Percentiles rank a stretch among this genome's conserved stretches.
Evolutionary conservation across 306 rosid genomes (phyloP).

Genomic region (Quercus cerris): DNA sequence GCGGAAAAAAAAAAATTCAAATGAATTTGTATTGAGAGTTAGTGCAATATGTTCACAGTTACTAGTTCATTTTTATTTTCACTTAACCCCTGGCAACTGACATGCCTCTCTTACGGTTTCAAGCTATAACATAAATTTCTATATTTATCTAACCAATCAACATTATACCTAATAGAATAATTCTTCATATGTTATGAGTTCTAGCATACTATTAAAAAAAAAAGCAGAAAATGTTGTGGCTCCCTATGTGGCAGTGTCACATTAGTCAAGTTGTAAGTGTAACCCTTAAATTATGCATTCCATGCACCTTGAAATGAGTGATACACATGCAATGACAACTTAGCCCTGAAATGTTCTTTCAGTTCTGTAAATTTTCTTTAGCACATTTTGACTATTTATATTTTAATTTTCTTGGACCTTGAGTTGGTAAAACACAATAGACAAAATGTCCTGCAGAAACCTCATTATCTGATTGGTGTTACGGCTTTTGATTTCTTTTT

Average conservation of each 20-base stretch:
- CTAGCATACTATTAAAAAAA: neutral
- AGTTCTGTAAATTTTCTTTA: neutral
- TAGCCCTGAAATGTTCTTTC: neutral
- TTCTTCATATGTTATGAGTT: neutral
- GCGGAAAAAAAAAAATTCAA: neutral
- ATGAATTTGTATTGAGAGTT: no score
- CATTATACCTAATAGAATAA: neutral
- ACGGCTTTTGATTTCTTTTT: neutral
- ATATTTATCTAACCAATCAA: neutral
- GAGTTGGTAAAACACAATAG: no score
- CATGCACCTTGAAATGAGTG: neutral
- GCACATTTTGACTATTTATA: neutral
- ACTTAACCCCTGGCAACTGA: no score
- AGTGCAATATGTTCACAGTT: neutral
- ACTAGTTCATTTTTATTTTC: neutral
- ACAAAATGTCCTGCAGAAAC: neutral
- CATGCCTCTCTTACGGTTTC: neutral
- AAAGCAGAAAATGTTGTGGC: neutral
- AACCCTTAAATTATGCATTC: no score
- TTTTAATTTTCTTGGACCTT: neutral
- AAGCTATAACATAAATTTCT: neutral
- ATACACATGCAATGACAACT: neutral
- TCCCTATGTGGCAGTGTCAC: no score
- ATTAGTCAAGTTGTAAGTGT: no score
- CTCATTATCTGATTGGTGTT: constrained; percentile 4